Percentiles rank a stretch among this genome's conserved stretches.
These are phyloP conservation scores for Verticillium tricorpus DNA, from an alignment of 2,329 filamentous ascomycete species.

Conservation along the genomic window DNA sequence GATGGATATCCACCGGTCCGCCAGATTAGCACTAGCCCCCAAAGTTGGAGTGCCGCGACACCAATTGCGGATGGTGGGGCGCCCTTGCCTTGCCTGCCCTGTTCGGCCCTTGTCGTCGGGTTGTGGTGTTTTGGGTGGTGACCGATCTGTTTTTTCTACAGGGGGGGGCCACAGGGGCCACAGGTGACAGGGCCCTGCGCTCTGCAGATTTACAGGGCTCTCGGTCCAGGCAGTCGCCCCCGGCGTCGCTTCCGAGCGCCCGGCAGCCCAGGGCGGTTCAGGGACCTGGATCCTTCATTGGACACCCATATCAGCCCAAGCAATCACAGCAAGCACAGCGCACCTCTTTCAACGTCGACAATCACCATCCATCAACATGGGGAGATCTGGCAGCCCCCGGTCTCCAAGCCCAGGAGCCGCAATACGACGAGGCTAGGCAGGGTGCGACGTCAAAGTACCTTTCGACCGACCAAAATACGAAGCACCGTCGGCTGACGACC, in stretches of 20 bases:
- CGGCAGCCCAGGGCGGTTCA: neutral
- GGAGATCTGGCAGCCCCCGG: no score
- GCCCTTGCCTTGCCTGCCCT: neutral
- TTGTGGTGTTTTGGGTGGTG: neutral
- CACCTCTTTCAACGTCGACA: neutral
- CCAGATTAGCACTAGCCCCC: slow-evolving; percentile 1
- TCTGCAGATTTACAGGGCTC: neutral
- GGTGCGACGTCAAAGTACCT: no score
- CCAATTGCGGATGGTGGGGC: slow-evolving; percentile 15
- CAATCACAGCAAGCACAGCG: neutral
- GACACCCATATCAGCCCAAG: neutral
- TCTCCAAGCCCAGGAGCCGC: no score
- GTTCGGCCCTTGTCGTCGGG: neutral
- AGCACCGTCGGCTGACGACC: neutral
- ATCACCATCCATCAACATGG: no score
- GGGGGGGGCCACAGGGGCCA: neutral
- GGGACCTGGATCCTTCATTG: neutral
- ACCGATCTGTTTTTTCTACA: no score
- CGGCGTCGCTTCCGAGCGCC: neutral
- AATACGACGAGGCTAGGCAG: no score
- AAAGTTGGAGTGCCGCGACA: neutral
- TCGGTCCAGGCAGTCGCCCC: neutral
- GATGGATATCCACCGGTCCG: neutral
- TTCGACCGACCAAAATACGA: neutral
- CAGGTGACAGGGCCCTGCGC: neutral